Conservation (phyloP, 2,329 filamentous ascomycete species). For the Verticillium nubilum region DNA sequence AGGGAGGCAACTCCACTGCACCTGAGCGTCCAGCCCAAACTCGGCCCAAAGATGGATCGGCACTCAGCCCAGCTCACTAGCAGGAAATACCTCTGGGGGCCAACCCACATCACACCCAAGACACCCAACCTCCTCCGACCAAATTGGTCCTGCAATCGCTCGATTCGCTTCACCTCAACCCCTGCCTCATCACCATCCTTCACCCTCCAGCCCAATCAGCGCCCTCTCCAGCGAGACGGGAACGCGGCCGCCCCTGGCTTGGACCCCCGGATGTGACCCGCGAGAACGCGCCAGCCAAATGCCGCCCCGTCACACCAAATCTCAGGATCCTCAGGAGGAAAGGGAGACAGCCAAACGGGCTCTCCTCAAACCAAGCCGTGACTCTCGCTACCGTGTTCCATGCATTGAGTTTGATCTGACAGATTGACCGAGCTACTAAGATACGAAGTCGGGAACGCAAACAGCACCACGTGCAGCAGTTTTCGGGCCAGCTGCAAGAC, state of each 20-base stretch:
- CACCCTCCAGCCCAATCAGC: background rate
- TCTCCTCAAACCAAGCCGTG: background rate
- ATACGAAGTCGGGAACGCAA: background rate
- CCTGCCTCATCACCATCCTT: background rate
- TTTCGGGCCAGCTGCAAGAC: background rate
- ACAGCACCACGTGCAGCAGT: background rate
- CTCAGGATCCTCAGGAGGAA: background rate
- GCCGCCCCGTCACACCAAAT: background rate
- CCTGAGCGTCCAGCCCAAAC: background rate
- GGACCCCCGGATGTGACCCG: background rate
- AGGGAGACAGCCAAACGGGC: background rate
- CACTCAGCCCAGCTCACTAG: background rate
- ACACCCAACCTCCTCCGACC: background rate
- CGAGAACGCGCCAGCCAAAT: background rate
- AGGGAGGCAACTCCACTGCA: background rate
- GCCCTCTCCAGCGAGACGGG: background rate
- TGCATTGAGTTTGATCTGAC: background rate
- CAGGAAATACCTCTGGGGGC: background rate
- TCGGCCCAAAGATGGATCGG: background rate
- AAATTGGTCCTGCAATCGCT: background rate
- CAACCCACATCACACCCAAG: background rate
- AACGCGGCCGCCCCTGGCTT: background rate
- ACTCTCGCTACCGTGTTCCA: background rate
- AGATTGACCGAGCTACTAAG: background rate
- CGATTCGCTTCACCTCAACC: background rate